Conservation (phyloP, 345 rosid genomes). For the Hypericum perforatum region DNA sequence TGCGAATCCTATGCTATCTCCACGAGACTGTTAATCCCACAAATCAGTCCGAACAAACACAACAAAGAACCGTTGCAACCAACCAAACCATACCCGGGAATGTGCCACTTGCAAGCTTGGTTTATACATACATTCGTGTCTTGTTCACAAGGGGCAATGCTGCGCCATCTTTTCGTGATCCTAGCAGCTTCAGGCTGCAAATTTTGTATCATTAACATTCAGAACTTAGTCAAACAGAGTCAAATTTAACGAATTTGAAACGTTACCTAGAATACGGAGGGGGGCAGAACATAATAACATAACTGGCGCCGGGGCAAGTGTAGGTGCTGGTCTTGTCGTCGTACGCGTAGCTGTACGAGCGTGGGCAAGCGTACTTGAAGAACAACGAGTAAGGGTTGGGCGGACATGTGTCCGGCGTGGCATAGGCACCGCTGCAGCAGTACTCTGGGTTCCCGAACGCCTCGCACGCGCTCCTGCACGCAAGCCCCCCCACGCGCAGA, state of each 20-base stretch:
- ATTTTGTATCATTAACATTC: background rate
- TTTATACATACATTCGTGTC: constrained; percentile 51
- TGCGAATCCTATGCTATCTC: too few species aligned
- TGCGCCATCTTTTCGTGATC: constrained; percentile 65
- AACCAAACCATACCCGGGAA: constrained; percentile 24
- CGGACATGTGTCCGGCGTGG: constrained; percentile 43
- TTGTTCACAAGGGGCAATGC: constrained; percentile 66
- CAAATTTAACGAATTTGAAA: background rate
- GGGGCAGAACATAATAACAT: constrained; percentile 48
- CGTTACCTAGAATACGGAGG: constrained; percentile 33
- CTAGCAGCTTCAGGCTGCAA: constrained; percentile 64
- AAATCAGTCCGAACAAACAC: too few species aligned
- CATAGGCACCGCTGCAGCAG: constrained; percentile 53
- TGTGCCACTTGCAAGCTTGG: constrained; percentile 22
- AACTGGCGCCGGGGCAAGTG: constrained; percentile 41
- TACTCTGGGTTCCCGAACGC: constrained; percentile 46
- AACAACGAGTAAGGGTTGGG: constrained; percentile 38
- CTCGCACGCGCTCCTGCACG: constrained; percentile 58
- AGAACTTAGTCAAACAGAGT: background rate
- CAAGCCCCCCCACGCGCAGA: constrained; percentile 41
- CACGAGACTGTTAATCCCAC: too few species aligned
- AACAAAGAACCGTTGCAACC: too few species aligned
- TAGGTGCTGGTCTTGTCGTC: constrained; percentile 57
- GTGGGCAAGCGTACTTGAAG: constrained; percentile 51
- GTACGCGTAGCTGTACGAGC: constrained; percentile 56